Base-by-base conservation (phyloP, 1,284 basidiomycete species). In the Malassezia psittaci region DNA sequence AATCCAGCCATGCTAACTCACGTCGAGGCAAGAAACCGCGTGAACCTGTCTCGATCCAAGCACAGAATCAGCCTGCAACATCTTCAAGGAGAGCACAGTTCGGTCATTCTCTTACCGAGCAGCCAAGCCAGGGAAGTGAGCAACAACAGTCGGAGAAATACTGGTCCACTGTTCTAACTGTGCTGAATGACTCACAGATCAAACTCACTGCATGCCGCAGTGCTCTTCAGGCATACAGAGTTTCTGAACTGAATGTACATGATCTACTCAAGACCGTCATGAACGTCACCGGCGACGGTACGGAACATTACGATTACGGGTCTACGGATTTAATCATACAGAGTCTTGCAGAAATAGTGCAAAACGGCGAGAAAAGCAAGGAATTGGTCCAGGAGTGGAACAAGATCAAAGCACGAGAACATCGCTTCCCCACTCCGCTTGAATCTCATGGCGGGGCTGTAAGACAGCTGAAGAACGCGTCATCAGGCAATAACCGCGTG, bases 231-330 rank as follows among this genome's bases (percentile, higher is more conserved):
- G 82, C 85, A 29, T 96, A 85, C 76, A 82, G 83, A 40, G 78
- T 81, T 6, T 83, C 83, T 50, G 91, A 98, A 73, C 84, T 83
- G 13, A 83, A 81, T 19, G 86, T 88, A 0, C 79, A 83, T 11
- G 90, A 94, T 75, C 79, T 96, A 65, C 83, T 96, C 45, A 85
- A 85, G 40, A 93, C 88, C 0, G 79, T 93, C 11, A 90, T 84
- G 82, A 86, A 84, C 65, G 81, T 96, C 16, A 78, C 94, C 13
- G 87, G 91, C 62, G 65, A 67, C 21, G 54, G 63, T 44, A 57
- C 63, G 35, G 57, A 59, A 11, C 54, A 21, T 5, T 36, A 18
- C 33, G 48, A 41, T 15, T 18, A 53, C 29, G 52, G 51, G 24
- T 44, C 41, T 9, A 48, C 60, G n/a, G 58, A 62, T 0, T 83